These are phyloP conservation scores for Thamnidium elegans DNA, from an alignment of 192 early-diverging fungal species.

Conservation along the genomic window DNA sequence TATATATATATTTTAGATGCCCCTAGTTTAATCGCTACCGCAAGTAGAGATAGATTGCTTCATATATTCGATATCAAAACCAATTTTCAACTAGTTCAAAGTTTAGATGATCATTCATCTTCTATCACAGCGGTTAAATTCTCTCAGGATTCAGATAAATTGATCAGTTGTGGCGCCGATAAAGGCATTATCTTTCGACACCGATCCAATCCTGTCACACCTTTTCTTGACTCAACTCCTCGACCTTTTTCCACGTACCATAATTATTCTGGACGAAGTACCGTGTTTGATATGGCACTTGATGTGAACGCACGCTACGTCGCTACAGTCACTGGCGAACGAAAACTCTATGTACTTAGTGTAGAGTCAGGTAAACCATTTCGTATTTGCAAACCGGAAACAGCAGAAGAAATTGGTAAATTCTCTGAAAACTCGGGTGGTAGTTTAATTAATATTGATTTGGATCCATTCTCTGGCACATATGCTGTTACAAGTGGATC, in stretches of 20 bases:
- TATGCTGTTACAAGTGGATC: slow-evolving; percentile 62
- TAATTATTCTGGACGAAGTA: slow-evolving; percentile 64
- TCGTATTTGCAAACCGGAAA: slow-evolving; percentile 56
- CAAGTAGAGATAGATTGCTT: slow-evolving; percentile 70
- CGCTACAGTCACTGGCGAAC: slow-evolving; percentile 66
- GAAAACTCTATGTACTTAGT: slow-evolving; percentile 58
- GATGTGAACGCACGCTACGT: slow-evolving; percentile 54
- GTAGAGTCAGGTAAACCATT: slow-evolving; percentile 67
- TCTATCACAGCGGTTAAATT: slow-evolving; percentile 76
- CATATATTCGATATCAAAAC: slow-evolving; percentile 69
- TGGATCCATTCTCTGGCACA: slow-evolving; percentile 67
- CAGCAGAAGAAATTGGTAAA: slow-evolving; percentile 36
- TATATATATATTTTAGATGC: too few relatives aligned
- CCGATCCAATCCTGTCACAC: slow-evolving; percentile 32
- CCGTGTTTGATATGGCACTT: slow-evolving; percentile 72
- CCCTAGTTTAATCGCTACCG: slow-evolving; percentile 63
- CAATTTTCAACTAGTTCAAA: slow-evolving; percentile 65
- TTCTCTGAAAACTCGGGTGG: slow-evolving; percentile 42
- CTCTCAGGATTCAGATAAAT: slow-evolving; percentile 53
- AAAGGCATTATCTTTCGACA: slow-evolving; percentile 77
- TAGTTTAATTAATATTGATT: slow-evolving; percentile 59
- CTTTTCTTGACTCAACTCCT: slow-evolving; percentile 4
- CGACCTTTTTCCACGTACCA: slow-evolving; percentile 56
- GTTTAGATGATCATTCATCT: slow-evolving; percentile 82
- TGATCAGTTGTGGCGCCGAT: slow-evolving; percentile 80